Conservation (phyloP, 164 flowering plant genomes). For the Annona squamosa region DNA sequence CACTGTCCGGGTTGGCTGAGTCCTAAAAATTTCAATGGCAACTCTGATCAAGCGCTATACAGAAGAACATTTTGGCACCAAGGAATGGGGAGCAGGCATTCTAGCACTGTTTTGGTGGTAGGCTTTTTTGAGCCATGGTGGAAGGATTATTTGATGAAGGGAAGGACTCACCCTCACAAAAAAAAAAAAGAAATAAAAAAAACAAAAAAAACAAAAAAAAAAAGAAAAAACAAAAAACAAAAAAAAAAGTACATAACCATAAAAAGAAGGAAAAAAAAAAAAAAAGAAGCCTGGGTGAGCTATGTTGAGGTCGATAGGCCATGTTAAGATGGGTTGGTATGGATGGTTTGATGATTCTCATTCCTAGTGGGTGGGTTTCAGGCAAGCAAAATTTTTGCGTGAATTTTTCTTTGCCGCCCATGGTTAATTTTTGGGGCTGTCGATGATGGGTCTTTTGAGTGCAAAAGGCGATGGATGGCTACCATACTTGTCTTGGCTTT, state of each 20-base stretch:
- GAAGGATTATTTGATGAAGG: neutral
- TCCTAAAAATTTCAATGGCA: slow-evolving; percentile 6
- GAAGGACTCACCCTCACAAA: slow-evolving; percentile 1
- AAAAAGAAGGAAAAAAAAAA: neutral
- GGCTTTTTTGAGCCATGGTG: neutral
- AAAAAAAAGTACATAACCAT: neutral
- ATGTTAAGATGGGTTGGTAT: slow-evolving; percentile 30
- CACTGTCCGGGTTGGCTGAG: slow-evolving; percentile 7
- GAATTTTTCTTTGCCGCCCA: slow-evolving; percentile 8
- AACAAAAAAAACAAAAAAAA: neutral
- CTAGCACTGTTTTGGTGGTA: neutral
- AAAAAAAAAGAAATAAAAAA: slow-evolving; percentile 6
- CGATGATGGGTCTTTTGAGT: neutral
- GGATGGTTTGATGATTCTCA: slow-evolving; percentile 10
- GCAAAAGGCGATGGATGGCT: slow-evolving; percentile 3
- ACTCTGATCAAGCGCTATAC: slow-evolving; percentile 2
- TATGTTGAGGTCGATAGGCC: slow-evolving; percentile 17
- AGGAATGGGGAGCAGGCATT: neutral
- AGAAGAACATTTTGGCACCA: neutral
- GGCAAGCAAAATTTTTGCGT: slow-evolving; percentile 22
- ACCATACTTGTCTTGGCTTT: neutral
- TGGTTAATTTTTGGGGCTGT: neutral
- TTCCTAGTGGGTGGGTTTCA: slow-evolving; percentile 14
- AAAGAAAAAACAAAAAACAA: slow-evolving; percentile 8
- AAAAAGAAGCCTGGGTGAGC: slow-evolving; percentile 8